Conservation (phyloP, 139 green algal species). For the Limnomonas spitsbergensis region DNA sequence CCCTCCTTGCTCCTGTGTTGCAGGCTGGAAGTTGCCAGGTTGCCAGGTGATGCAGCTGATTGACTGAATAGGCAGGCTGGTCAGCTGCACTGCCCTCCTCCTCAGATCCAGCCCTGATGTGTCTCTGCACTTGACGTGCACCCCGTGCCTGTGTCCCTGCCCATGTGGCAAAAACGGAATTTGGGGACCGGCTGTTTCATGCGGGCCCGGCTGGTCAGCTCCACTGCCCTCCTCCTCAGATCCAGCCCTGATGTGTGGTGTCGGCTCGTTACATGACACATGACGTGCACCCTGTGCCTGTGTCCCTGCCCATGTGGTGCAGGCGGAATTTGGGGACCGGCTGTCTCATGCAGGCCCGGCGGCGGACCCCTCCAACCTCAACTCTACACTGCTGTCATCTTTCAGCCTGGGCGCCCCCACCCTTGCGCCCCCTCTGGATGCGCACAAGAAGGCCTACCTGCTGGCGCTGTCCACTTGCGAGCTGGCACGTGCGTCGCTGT, state of each 20-base stretch:
- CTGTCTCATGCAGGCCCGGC: conserved; percentile 23
- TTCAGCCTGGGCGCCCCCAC: not conserved
- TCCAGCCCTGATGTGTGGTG: no score
- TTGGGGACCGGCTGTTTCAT: conserved; percentile 27
- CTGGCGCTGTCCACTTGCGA: conserved; percentile 33
- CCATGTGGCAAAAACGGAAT: conserved; percentile 19
- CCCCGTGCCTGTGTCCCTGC: not conserved
- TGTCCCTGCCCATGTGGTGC: not conserved
- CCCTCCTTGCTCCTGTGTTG: no score
- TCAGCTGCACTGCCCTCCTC: no score
- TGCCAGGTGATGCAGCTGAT: no score
- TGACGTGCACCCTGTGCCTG: not conserved
- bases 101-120: no score
- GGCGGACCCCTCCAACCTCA: conserved; percentile 22
- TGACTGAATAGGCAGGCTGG: no score
- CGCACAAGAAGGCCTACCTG: conserved; percentile 30
- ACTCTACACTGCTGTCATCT: conserved; percentile 13
- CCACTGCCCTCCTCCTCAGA: no score
- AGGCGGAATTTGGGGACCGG: conserved; percentile 35
- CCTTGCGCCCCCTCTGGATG: conserved; percentile 19
- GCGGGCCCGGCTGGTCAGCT: no score
- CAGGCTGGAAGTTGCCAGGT: no score
- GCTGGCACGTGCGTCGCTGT: conserved; percentile 18
- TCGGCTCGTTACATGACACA: not conserved
- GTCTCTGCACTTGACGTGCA: not conserved